Conservation (phyloP, 2,329 filamentous ascomycete genomes). For the Fusarium torulosum region DNA sequence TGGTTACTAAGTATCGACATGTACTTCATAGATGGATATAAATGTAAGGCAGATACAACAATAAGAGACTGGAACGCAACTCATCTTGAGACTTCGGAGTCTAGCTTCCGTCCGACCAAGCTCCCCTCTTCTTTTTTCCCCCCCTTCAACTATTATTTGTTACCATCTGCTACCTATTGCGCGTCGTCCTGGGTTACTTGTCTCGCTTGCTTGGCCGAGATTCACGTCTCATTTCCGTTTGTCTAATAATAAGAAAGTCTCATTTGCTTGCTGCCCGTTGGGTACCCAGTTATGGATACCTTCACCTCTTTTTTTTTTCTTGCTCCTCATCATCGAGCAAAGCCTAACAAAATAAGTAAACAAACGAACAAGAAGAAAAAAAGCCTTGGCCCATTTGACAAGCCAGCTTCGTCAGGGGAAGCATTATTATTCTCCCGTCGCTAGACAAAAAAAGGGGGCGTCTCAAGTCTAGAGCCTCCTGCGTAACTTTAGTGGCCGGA, state of each 20-base stretch:
- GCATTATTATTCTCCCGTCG: conserved; percentile 4
- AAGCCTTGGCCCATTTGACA: conserved; percentile 11
- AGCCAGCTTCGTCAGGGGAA: conserved; percentile 8
- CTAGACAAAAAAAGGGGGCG: conserved; percentile 15
- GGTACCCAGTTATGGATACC: conserved; percentile 42
- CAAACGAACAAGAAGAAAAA: conserved; percentile 14
- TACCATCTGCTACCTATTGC: neutral
- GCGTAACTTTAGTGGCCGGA: conserved; percentile 31
- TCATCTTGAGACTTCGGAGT: conserved; percentile 22
- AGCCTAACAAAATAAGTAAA: neutral
- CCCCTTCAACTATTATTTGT: conserved; percentile 2
- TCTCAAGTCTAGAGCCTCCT: conserved; percentile 29
- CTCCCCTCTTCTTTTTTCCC: neutral
- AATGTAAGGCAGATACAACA: conserved; percentile 18
- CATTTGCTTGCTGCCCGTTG: conserved; percentile 43
- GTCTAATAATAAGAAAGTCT: conserved; percentile 29
- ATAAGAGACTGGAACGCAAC: conserved; percentile 34
- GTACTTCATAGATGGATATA: neutral
- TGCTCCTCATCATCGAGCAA: neutral
- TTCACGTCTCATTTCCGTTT: conserved; percentile 39
- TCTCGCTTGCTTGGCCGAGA: conserved; percentile 34
- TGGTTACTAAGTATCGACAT: neutral
- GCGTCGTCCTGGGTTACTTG: conserved; percentile 35
- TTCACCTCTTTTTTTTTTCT: conserved; percentile 15
- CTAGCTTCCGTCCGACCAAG: conserved; percentile 10